Evolutionary conservation across 164 flowering plant genomes (phyloP), one percentile per base, ranked within the genome.

Genomic region (Magnolia officinalis): DNA sequence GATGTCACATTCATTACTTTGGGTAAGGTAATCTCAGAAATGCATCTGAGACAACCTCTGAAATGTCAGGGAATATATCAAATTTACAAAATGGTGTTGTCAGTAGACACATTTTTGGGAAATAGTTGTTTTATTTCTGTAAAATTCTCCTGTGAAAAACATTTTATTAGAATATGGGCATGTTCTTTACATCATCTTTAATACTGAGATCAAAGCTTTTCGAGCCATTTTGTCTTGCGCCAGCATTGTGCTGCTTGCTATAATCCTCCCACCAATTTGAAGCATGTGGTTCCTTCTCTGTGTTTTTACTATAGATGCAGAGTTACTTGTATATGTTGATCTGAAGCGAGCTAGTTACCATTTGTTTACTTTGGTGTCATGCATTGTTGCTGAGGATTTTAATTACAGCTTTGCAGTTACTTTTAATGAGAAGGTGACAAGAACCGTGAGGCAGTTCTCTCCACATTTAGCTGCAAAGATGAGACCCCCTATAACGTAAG

Each of bases 401-500:
- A 75, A 51, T 50, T 84, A 75, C 93, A 96, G 99, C 83, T 96
- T 96, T 87, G 98, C 99, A 83, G 95, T 91, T 79, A 89, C 97
- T 80, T 94, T 94, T 78, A 96, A 87, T 85, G 99, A 94, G 86
- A 94, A 96, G 84, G 91, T 89, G 26, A 91, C 99, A 76, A 86
- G 98, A 88, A 89, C 92, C 21, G 90, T 96, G 77, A 90, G 98
- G 79, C 91, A 88, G 86, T 87, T 94, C 76, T 96, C 98, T 80
- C 99, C 99, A 20, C 98, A 96, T 83, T 81, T 96, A 77, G 99
- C 98, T 67, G 97, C 98, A 75, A 94, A 94, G 80, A 90, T 96
- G 98, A 92, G 97, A 82, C 96, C 99, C 74, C 90, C 98, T 64
- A 89, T 87, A 21, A 91, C 90, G 98, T 96, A 81, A 84, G 93